Base-by-base conservation (phyloP, 768 basidiomycete species). In the Strobilomyces dryophilus region DNA sequence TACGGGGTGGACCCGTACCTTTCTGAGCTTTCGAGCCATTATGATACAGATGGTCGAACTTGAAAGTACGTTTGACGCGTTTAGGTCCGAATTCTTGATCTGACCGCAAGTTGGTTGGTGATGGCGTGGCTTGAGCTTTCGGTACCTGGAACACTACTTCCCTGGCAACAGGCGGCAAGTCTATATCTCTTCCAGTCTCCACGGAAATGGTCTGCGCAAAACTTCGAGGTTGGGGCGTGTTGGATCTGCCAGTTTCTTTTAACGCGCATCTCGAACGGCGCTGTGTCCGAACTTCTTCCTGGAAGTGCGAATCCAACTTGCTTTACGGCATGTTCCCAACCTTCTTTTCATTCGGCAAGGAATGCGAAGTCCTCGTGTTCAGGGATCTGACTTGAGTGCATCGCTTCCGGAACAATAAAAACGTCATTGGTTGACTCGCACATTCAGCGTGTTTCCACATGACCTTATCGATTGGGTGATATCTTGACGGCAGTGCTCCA, bases 201-300 rank as follows among this genome's bases (percentile, higher is more conserved):
- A 45, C 42, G 42, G 36, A 42, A 49, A 46, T 45, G 47, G 5
- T 21, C 32, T 27, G 43, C 39, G 17, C 41, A 27, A 15, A 42
- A 12, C 64, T 54, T 52, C 56, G 44, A 61, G 61, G 63, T 31
- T 45, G 31, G n/a, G 39, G 59, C 50, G 51, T 58, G 61, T 54
- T 45, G 15, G 6, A 26, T 41, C 18, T n/a, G 20, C n/a, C 26
- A 21, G 17, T 47, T 34, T n/a, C 39, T 32, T 44, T 59, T 54
- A 47, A 55, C 64, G 57, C 55, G 49, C 61, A 54, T 54, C 4
- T 52, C 15, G 45, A 27, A 31, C 8, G 34, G 12, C 15, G 54
- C 27, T 18, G 55, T 18, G 29, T 9, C 8, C 29, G 24, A 24
- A 4, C 24, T 24, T n/a, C 20, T 15, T 34, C n/a, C 26, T n/a